phyloP scores from a whole-genome alignment of 768 basidiomycete species.

The Tulasnella sp. region DNA sequence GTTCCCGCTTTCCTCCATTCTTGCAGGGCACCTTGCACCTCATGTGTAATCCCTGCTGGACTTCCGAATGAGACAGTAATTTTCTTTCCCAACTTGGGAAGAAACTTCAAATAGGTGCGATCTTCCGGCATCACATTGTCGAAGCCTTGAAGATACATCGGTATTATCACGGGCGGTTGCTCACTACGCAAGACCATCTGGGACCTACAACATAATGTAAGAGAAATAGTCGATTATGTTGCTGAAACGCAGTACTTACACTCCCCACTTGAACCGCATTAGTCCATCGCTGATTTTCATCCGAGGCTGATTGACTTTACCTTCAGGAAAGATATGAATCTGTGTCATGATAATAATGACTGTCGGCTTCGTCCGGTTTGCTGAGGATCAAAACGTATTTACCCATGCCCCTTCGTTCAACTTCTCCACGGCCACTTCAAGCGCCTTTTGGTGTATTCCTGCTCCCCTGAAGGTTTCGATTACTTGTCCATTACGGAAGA shows the following conservation, averaged over 20 bases:
- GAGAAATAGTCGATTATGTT: not conserved
- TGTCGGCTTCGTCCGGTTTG: not conserved
- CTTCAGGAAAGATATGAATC: slow-evolving; percentile 87
- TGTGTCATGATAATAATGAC: slow-evolving; percentile 24
- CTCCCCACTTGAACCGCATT: slow-evolving; percentile 86
- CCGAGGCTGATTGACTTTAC: slow-evolving; percentile 61
- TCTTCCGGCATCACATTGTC: slow-evolving; percentile 86
- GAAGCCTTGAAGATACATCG: slow-evolving; percentile 90
- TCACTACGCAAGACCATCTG: slow-evolving; percentile 63
- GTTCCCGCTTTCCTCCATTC: too few relatives aligned
- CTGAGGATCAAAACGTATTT: slow-evolving; percentile 22
- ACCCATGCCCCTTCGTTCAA: slow-evolving; percentile 82
- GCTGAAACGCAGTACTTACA: slow-evolving; percentile 42
- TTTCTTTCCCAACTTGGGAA: slow-evolving; percentile 46
- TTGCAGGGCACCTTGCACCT: not conserved
- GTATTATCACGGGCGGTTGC: slow-evolving; percentile 65
- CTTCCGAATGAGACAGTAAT: slow-evolving; percentile 71
- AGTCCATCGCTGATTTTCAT: slow-evolving; percentile 29
- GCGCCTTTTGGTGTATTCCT: slow-evolving; percentile 76
- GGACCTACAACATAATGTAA: slow-evolving; percentile 37
- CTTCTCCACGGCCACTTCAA: slow-evolving; percentile 70
- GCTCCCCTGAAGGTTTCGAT: slow-evolving; percentile 85
- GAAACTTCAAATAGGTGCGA: slow-evolving; percentile 57
- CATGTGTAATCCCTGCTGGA: slow-evolving; percentile 28
- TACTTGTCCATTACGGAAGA: slow-evolving; percentile 83